Conservation (phyloP, 306 rosid genomes). For the Quercus engelmannii region DNA sequence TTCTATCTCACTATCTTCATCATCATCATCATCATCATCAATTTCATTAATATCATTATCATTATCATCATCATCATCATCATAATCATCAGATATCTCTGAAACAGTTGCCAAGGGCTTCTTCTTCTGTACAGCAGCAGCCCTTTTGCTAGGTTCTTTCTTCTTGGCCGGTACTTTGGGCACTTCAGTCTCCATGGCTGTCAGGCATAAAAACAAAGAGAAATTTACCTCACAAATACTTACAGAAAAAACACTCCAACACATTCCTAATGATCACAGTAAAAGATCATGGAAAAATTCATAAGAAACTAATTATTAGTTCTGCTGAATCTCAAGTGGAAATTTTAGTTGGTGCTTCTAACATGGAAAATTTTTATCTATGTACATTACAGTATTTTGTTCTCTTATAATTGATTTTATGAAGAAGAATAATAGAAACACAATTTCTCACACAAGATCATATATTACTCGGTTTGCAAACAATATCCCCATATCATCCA, state of each 20-base stretch:
- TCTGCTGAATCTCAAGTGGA: not conserved
- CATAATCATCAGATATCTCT: constrained; percentile 39
- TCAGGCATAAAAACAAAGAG: not conserved
- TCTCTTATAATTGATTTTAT: no score
- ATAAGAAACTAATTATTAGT: no score
- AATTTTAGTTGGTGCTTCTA: not conserved
- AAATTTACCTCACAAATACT: not conserved
- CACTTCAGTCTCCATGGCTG: constrained; percentile 50
- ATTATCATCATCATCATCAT: no score
- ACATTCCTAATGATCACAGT: not conserved
- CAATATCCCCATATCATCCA: no score
- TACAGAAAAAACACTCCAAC: not conserved
- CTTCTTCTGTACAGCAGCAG: constrained; percentile 37
- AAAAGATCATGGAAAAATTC: no score
- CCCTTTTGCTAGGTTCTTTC: constrained; percentile 46
- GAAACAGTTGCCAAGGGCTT: constrained; percentile 34
- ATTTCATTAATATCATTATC: constrained; percentile 17
- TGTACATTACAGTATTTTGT: no score
- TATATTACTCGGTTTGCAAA: not conserved
- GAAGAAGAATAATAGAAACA: no score
- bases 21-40: constrained; percentile 35
- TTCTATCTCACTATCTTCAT: constrained; percentile 36
- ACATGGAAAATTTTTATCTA: not conserved
- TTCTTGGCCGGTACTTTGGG: constrained; percentile 42
- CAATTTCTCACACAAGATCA: no score